Percentiles rank a stretch among this genome's conserved stretches.
Conservation (phyloP, 2,329 filamentous ascomycete species). For the Fusarium domesticum region DNA sequence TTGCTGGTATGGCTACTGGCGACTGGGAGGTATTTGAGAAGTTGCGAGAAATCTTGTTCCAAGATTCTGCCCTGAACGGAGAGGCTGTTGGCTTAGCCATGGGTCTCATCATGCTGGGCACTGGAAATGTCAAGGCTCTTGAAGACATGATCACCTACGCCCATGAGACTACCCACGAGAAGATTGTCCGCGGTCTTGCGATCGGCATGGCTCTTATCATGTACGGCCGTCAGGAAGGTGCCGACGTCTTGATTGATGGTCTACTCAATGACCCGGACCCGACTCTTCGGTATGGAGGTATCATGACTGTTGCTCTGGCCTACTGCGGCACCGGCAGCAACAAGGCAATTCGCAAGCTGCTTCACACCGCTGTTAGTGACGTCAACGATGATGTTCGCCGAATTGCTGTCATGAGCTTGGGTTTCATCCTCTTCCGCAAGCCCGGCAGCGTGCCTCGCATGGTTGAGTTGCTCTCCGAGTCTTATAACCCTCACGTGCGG, state of each 20-base stretch:
- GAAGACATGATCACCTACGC: conserved; percentile 98
- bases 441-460: conserved; percentile 95
- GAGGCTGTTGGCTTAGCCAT: conserved; percentile 94
- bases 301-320: conserved; percentile 96
- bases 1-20: conserved; percentile 96
- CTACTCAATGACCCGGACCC: conserved; percentile 92
- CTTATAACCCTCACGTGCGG: conserved; percentile 96
- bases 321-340: conserved; percentile 98
- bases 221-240: conserved; percentile 92
- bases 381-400: conserved; percentile 96
- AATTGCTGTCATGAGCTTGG: conserved; percentile 94
- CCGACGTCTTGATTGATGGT: conserved; percentile 90
- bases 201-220: conserved; percentile 98
- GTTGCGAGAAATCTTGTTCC: conserved; percentile 82
- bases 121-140: conserved; percentile 88
- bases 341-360: conserved; percentile 92
- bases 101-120: conserved; percentile 97
- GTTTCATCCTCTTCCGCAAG: conserved; percentile 98
- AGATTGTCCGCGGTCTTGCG: conserved; percentile 93
- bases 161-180: conserved; percentile 97
- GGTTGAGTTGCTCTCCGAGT: conserved; percentile 97
- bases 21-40: conserved; percentile 88
- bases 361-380: conserved; percentile 95
- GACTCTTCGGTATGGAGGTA: conserved; percentile 91
- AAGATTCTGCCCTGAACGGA: conserved; percentile 92